A percentile compares a stretch with the other conserved stretches of the same genome.
Evolutionary conservation across 305 asterid species (phyloP).

Genomic region (Fraxinus platypoda): DNA sequence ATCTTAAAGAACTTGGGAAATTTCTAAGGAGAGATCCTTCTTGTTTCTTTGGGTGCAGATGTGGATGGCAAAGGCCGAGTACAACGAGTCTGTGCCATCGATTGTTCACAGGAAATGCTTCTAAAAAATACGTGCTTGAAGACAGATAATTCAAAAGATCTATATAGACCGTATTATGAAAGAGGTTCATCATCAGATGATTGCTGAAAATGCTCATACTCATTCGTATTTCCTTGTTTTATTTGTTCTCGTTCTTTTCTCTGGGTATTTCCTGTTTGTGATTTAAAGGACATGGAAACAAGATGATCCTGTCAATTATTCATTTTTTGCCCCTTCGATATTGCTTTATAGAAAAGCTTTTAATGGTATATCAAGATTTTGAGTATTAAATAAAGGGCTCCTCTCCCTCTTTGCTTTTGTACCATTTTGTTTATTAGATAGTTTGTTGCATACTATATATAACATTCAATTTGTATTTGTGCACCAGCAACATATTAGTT

Average conservation of each 20-base stretch:
- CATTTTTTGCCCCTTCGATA: not conserved
- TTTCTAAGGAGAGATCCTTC: not conserved
- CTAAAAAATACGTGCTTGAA: constrained; percentile 16
- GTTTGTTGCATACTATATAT: too few species aligned
- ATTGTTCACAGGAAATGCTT: constrained; percentile 55
- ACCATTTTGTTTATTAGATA: too few species aligned
- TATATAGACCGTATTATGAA: not conserved
- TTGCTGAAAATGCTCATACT: not conserved
- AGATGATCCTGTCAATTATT: too few species aligned
- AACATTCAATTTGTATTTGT: too few species aligned
- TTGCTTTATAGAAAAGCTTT: not conserved
- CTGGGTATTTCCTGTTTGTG: too few species aligned
- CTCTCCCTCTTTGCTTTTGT: too few species aligned
- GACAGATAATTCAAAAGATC: constrained; percentile 10
- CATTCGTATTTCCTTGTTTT: not conserved
- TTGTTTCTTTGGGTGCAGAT: constrained; percentile 31
- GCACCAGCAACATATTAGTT: too few species aligned
- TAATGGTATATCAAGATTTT: not conserved
- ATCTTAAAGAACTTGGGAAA: not conserved
- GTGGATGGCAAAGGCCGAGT: constrained; percentile 56
- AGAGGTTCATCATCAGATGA: not conserved
- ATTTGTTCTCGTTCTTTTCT: too few species aligned
- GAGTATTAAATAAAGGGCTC: not conserved
- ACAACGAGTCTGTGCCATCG: constrained; percentile 52
- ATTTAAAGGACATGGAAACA: too few species aligned